Conservation (phyloP, 2,329 filamentous ascomycete genomes). For the Penicillium palitans region DNA sequence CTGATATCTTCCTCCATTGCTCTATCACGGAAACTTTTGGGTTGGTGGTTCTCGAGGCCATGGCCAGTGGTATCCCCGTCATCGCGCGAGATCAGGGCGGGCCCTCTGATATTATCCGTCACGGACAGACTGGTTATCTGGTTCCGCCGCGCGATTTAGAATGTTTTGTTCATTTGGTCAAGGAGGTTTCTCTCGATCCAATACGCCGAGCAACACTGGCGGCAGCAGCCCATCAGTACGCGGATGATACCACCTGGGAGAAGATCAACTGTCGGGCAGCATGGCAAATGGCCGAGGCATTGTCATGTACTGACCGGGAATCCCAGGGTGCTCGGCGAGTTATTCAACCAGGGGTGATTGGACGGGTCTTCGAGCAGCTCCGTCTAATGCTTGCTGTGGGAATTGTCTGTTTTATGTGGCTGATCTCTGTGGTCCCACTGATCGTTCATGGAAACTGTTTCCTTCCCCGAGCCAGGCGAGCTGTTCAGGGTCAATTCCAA, state of each 20-base stretch:
- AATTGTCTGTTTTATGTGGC: slow-evolving; percentile 39
- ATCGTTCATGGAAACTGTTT: slow-evolving; percentile 37
- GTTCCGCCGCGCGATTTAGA: slow-evolving; percentile 61
- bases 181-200: slow-evolving; percentile 51
- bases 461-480: slow-evolving; percentile 25
- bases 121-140: slow-evolving; percentile 62
- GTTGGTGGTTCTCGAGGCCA: slow-evolving; percentile 68
- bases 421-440: slow-evolving; percentile 40
- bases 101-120: slow-evolving; percentile 64
- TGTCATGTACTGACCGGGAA: slow-evolving; percentile 30
- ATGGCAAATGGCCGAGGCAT: slow-evolving; percentile 58
- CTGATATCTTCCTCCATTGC: slow-evolving; percentile 70
- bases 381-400: slow-evolving; percentile 33
- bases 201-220: slow-evolving; percentile 50
- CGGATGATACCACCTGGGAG: slow-evolving; percentile 67
- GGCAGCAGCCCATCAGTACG: slow-evolving; percentile 54
- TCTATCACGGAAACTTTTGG: slow-evolving; percentile 72
- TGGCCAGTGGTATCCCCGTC: slow-evolving; percentile 70
- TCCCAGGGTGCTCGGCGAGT: slow-evolving; percentile 14
- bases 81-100: slow-evolving; percentile 69
- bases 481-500: slow-evolving; percentile 19
- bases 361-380: slow-evolving; percentile 26
- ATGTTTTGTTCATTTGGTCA: slow-evolving; percentile 57
- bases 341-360: slow-evolving; percentile 17
- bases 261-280: slow-evolving; percentile 70